Evolutionary conservation across 2,329 filamentous ascomycete species (phyloP), one percentile per base, ranked within the genome.

Genomic region (Aaosphaeria arxii): DNA sequence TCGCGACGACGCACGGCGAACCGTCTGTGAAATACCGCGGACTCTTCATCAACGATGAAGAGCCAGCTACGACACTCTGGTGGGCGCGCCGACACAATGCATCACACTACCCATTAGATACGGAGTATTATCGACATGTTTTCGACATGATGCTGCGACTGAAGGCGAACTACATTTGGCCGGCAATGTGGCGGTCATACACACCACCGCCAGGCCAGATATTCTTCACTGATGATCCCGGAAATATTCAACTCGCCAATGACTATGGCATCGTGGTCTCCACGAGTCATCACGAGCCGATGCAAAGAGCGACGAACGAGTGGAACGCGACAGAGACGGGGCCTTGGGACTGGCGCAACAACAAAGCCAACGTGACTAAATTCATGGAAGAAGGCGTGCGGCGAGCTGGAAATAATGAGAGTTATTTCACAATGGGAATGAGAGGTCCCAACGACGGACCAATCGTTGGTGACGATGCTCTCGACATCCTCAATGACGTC

Each of bases 131-230:
- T 63, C 69, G 75, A 6, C 77, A 78, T n/a, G 78, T 88, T n/a
- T 87, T 86, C 50, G 86, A 89, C 69, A 72, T 88, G 0, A 71
- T 88, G 0, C 77, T 88, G 6, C 78, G 55, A 1, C 47, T 57
- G 9, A 54, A 52, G 41, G 52, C 55, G 11, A 59, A 59, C 44
- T 58, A 51, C 39, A 43, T 59, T 11, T 59, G 56, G 56, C 56
- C 56, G 4, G 53, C 56, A 1, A 59, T 59, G 56, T 59, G 56
- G 56, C 31, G 31, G 5, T 50, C 50, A 1, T 50, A 35, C 7
- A 52, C 46, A n/a, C 54, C 56, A 6, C 32, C 43, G 3, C 56
- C 56, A 1, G 56, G 56, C 17, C 50, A 51, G 17, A 51, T 45
- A 24, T 58, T 59, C 47, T 59, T 53, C 43, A 54, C 49, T 5